Conservation (phyloP, 2,329 filamentous ascomycete genomes). For the Aspergillus sp. region DNA sequence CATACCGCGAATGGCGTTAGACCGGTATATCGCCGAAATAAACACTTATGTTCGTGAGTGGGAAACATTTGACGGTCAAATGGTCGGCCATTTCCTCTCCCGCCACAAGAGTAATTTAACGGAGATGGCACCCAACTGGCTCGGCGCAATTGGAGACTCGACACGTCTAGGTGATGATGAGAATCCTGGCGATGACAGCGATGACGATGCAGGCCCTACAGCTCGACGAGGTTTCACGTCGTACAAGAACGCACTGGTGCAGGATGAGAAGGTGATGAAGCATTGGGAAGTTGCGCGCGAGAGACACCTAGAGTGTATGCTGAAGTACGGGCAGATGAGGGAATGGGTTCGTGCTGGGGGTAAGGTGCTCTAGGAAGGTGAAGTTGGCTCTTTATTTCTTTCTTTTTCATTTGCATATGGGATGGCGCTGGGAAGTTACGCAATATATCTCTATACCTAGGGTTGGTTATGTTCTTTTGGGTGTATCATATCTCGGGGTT, state of each 20-base stretch:
- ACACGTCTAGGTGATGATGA: constrained; percentile 25
- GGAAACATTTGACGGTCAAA: constrained; percentile 54
- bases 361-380: constrained; percentile 16
- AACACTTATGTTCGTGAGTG: constrained; percentile 57
- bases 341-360: constrained; percentile 39
- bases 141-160: constrained; percentile 53
- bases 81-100: constrained; percentile 57
- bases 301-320: constrained; percentile 43
- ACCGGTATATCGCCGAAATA: constrained; percentile 55
- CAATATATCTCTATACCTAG: neutral
- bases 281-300: constrained; percentile 52
- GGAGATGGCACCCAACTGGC: constrained; percentile 49
- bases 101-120: constrained; percentile 51
- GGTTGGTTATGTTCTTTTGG: neutral
- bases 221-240: constrained; percentile 44
- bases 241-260: constrained; percentile 47
- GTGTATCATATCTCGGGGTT: constrained; percentile 1
- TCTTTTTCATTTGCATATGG: neutral
- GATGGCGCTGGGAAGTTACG: neutral
- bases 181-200: constrained; percentile 23
- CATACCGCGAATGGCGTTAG: constrained; percentile 50
- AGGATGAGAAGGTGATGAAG: constrained; percentile 45
- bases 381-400: neutral
- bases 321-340: constrained; percentile 40
- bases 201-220: constrained; percentile 26